Evolutionary conservation across 139 green algal genomes (phyloP).

Genomic region (Chlorella sp.): DNA sequence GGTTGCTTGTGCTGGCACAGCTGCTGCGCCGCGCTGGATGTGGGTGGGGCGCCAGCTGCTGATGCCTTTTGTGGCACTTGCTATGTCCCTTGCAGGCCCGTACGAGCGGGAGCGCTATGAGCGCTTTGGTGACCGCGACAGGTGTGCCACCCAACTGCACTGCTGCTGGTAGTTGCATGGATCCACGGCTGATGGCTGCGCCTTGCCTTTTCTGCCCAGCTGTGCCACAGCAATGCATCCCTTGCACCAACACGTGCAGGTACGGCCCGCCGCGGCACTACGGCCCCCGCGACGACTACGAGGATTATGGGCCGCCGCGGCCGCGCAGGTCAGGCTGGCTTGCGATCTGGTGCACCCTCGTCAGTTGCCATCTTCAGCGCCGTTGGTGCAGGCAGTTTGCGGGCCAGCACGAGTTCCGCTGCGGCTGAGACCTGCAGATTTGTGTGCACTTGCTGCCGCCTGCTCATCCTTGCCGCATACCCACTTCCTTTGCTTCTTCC

Average conservation of each 20-base stretch:
- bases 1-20: too few relatives aligned
- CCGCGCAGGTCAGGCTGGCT: not conserved
- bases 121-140: constrained; percentile 13
- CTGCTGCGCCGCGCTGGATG: not conserved
- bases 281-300: not conserved
- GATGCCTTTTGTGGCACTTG: not conserved
- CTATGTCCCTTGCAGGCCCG: not conserved
- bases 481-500: not conserved
- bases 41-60: too few relatives aligned
- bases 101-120: constrained; percentile 21
- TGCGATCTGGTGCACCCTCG: not conserved
- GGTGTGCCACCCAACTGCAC: not conserved
- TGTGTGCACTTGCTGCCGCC: too few relatives aligned
- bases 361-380: too few relatives aligned
- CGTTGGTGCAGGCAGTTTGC: too few relatives aligned
- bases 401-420: too few relatives aligned
- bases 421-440: too few relatives aligned
- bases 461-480: not conserved
- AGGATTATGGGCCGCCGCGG: constrained; percentile 1
- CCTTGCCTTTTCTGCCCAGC: too few relatives aligned
- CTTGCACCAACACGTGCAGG: too few relatives aligned
- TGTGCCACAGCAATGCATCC: too few relatives aligned
- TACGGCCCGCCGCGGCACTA: constrained; percentile 13
- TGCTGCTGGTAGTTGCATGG: not conserved
- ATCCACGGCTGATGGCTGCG: too few relatives aligned